Base-by-base conservation (phyloP, 2,329 filamentous ascomycete species). In the Geosmithia morbida region DNA sequence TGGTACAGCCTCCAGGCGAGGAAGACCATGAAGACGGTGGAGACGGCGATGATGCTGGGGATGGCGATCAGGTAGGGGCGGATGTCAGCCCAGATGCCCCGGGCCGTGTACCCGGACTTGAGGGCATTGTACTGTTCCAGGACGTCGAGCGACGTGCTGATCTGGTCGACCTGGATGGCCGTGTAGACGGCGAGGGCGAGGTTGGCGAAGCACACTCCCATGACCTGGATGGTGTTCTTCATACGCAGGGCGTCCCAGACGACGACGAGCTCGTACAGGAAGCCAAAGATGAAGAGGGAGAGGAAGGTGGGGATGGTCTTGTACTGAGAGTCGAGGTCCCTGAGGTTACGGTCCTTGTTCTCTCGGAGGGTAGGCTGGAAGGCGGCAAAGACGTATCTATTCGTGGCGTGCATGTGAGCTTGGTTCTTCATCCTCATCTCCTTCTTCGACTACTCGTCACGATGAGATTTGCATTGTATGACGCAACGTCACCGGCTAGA, bases 141-240 rank as follows among this genome's bases (percentile, higher is more conserved):
- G 11, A 66, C 62, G 0, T 55, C 52, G 46, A 94, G 77, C 7
- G 90, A 88, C 42, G 82, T 78, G 45, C 79, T 66, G 57, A 97
- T 94, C 66, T 97, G 89, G 54, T 94, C 85, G 56, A 89, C 85
- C 65, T 98, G 90, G 49, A 97, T 87, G 30, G 85, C 82, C 3
- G 90, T 88, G 61, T 98, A 98, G 52, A 97, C 80, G 59, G 97
- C 75, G 55, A 98, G 79, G 41, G 87, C 90, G 30, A 92, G 66
- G 65, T 98, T 97, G 68, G 92, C 92, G 49, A 94, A 69, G 66
- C 90, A 95, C 29, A 98, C 75, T 43, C 92, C 92, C 56, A 98
- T 97, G 61, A 97, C 76, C 65, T 98, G 92, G 71, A 98, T 98
- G 11, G 92, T 98, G 68, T 98, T 98, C 66, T 96, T 96, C 60